Base-by-base conservation (phyloP, 2,329 filamentous ascomycete species). In the Magnaporthiopsis incrustans region DNA sequence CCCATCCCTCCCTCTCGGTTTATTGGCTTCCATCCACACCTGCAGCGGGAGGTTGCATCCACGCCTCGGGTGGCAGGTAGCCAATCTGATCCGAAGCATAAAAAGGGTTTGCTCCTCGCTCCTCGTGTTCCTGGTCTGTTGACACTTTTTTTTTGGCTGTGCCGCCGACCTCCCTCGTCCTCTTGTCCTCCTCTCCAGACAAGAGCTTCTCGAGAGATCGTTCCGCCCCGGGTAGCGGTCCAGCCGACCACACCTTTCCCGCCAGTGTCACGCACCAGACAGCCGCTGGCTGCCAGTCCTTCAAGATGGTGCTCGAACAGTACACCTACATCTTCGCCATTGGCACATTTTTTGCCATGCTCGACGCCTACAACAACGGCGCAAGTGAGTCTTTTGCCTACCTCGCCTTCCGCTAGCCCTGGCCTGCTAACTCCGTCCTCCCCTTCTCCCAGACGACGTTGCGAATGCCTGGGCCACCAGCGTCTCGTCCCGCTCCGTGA, bases 391-490 rank as follows among this genome's bases (percentile, higher is more conserved):
- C 7, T 38, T 10, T 22, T 4, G 14, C 35, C 4, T 38, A 11
- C 35, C 35, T 18, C 14, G 35, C 35, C 35, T 38, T 18, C 35
- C 15, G 12, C 14, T 38, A 15, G 2, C 35, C 35, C 35, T 18
- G 15, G 14, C 11, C 14, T 14, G 14, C 35, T 38, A 38, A 38
- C 15, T 11, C 33, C 14, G 33, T n/a, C 64, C n/a, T n/a, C n/a
- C n/a, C 22, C 59, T 25, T 22, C 4, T 61, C 63, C 63, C 65
- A 89, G 86, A 92, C 76, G 90, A 93, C 89, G 90, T 94, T 65
- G 90, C 90, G 72, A 94, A 94, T 77, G 80, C 90, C 62, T 93
- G 89, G 88, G 90, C 90, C 10, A 93, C 90, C 70, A 89, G 85
- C 71, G 89, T 93, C 65, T 92, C 90, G 26, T 92, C 90, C n/a